Base-by-base conservation (phyloP, 2,329 filamentous ascomycete species). In the Emmonsiellopsis sp. region DNA sequence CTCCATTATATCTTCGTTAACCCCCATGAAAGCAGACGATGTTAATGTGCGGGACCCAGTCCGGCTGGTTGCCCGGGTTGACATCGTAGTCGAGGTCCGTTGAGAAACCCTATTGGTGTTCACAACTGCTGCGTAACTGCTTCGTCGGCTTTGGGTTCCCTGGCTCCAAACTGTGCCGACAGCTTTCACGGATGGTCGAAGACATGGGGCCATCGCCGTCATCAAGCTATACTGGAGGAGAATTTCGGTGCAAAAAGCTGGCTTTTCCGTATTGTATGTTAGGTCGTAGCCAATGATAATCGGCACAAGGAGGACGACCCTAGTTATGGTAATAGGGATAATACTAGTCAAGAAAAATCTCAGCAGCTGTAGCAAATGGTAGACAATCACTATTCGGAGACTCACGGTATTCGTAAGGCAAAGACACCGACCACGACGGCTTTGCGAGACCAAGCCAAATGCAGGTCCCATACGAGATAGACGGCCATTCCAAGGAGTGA, bases 181-280 rank as follows among this genome's bases (percentile, higher is more conserved):
- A 47, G 56, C 51, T 32, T 56, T 37, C 38, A 58, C 50, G 46
- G 55, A 55, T 15, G 47, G 58, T 35, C 50, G 55, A 16, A 52
- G 54, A 16, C 71, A 72, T 3, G 71, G 70, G 11, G 74, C 62
- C 0, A 71, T 75, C 40, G 69, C 68, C 0, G 69, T 62, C 54
- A 72, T 71, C 30, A 75, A 63, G 13, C 70, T 69, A 60, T 67
- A 72, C 34, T 70, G 66, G 26, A 74, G 62, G 40, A 74, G 62
- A 41, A 70, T 62, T 52, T 71, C 65, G 15, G 69, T 67, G 54
- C 65, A 63, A 50, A 73, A 65, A 31, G 65, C 57, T 3, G 67
- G 61, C 15, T 68, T 55, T 2, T 66, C 65, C 37, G 66, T 60
- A 47, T 60, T 59, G 11, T 72, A 58, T 5, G 65, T 65, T 1